These are phyloP conservation scores for Psilocybe mexicana DNA, from an alignment of 1,284 basidiomycete species.

Conservation along the genomic window DNA sequence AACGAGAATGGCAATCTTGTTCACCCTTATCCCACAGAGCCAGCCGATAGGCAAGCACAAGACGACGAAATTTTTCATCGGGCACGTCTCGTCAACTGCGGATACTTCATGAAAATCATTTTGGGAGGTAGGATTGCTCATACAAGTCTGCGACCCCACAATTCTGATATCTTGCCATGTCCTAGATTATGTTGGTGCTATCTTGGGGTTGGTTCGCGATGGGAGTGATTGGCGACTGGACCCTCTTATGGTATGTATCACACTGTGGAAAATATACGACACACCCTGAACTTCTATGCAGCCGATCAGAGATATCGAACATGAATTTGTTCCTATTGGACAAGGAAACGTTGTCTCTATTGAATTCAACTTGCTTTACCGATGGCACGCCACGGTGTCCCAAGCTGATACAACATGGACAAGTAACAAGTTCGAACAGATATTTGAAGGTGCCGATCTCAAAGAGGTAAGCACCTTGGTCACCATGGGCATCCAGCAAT, in stretches of 20 bases:
- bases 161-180: neutral
- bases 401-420: slow-evolving; percentile 64
- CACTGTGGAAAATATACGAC: neutral
- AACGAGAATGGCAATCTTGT: slow-evolving; percentile 60
- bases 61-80: slow-evolving; percentile 79
- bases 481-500: neutral
- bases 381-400: slow-evolving; percentile 75
- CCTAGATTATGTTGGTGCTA: slow-evolving; percentile 71
- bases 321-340: slow-evolving; percentile 58
- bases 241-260: slow-evolving; percentile 51
- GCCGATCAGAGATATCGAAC: slow-evolving; percentile 46
- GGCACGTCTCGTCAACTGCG: slow-evolving; percentile 74
- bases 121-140: slow-evolving; percentile 42
- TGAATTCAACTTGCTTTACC: slow-evolving; percentile 75
- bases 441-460: slow-evolving; percentile 45
- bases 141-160: neutral
- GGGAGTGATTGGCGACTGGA: slow-evolving; percentile 61
- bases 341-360: slow-evolving; percentile 72
- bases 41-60: slow-evolving; percentile 41
- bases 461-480: slow-evolving; percentile 30
- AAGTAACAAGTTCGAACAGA: slow-evolving; percentile 43
- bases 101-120: slow-evolving; percentile 72
- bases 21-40: slow-evolving; percentile 32
- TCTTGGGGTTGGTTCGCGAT: slow-evolving; percentile 66
- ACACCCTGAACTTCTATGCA: slow-evolving; percentile 21